A percentile compares a stretch with the other conserved stretches of the same genome.
Evolutionary conservation across 2,329 filamentous ascomycete genomes (phyloP).

Genomic region (Colletotrichum sp.): DNA sequence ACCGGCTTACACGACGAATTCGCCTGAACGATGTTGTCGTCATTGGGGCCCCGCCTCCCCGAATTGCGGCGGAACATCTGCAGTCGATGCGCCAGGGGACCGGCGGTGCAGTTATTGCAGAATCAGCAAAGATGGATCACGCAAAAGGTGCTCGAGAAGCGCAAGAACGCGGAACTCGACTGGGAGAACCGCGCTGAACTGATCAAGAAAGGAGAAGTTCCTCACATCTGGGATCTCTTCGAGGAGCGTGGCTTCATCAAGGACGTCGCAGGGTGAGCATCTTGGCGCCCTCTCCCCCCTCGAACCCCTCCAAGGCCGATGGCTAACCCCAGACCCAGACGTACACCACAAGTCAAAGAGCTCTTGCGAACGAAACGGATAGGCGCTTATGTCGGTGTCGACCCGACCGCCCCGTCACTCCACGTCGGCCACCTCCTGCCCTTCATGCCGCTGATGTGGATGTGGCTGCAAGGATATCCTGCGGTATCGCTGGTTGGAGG

Average conservation of each 20-base stretch:
- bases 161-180: slow-evolving; percentile 41
- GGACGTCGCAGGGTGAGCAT: slow-evolving; percentile 70
- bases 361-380: slow-evolving; percentile 70
- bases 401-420: slow-evolving; percentile 80
- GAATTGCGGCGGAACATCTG: slow-evolving; percentile 11
- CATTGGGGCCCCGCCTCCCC: slow-evolving; percentile 14
- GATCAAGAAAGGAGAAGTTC: slow-evolving; percentile 55
- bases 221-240: slow-evolving; percentile 66
- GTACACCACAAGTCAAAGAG: slow-evolving; percentile 60
- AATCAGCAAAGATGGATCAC: slow-evolving; percentile 41
- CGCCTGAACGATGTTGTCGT: slow-evolving; percentile 4
- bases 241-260: slow-evolving; percentile 78
- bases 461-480: slow-evolving; percentile 77
- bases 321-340: slow-evolving; percentile 31
- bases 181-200: slow-evolving; percentile 54
- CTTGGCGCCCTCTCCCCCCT: neutral
- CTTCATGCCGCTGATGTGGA: slow-evolving; percentile 84
- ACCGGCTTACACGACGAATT: neutral
- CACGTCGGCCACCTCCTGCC: slow-evolving; percentile 83
- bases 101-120: slow-evolving; percentile 19
- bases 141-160: slow-evolving; percentile 48
- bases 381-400: slow-evolving; percentile 80
- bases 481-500: slow-evolving; percentile 73
- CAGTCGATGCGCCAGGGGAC: slow-evolving; percentile 8
- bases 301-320: neutral